Evolutionary conservation across 768 basidiomycete species (phyloP), one percentile per base, ranked within the genome.

Genomic region (Podaxis sp.): DNA sequence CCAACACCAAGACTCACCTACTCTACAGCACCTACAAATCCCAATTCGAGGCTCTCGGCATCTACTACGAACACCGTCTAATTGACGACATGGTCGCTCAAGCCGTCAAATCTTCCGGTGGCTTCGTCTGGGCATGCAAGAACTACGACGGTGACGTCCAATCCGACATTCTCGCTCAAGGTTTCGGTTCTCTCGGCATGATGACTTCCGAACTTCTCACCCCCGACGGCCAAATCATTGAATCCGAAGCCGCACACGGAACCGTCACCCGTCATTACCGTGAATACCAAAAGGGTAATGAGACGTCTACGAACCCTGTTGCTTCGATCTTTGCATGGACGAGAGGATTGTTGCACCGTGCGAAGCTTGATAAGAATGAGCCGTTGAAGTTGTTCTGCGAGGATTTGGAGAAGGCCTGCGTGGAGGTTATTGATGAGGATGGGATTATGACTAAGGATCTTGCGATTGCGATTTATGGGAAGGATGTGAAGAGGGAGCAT

Each of bases 251-350:
- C 53, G 96, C 96, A 11, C 96, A 99, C 73, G 96, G 89, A 26
- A 96, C 94, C 17, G 95, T 97, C 62, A 97, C 96, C 2, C 89
- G 96, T 41, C 96, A 99, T 79, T 99, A 96, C 77, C 90, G 96
- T 61, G 96, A 99, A 77, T 90, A 87, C 74, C 96, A 99, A 77
- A 96, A 98, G 81, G 96, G 96, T 56, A 88, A 90, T 63, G 97
- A 99, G 80, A 99, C 96, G 11, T 95, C 93, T 62, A 99, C 96
- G 52, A 99, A 99, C 84, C 96, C 96, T 44, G 95, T 99, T 68
- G 96, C 96, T 50, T 95, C 92, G 61, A 98, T 99, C 80, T 99
- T 96, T 70, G 96, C 96, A 7, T 99, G 96, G 96, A 99, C 96
- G 15, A 88, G 97, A 51, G 96, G 96, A 0, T 83, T 99, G 46